Percentiles rank a stretch among this genome's conserved stretches.
phyloP scores from a whole-genome alignment of 1,284 basidiomycete species.

The Sanghuangporus sanghuang region DNA sequence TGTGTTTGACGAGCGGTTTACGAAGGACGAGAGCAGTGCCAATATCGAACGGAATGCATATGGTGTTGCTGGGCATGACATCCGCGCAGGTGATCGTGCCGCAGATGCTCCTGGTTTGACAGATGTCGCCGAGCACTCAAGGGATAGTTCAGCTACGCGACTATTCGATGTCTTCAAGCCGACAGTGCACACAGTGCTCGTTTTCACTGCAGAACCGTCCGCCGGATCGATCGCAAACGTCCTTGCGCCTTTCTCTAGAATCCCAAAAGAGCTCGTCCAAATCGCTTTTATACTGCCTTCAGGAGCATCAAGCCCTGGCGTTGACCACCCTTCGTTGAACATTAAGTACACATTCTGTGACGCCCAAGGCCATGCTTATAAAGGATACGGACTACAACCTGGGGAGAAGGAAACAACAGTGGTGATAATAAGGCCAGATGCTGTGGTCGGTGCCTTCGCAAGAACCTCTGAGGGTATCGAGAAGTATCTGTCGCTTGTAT shows the following conservation, averaged over 20 bases:
- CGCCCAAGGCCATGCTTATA: conserved; percentile 31
- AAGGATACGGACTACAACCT: conserved; percentile 29
- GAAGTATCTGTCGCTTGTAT: conserved; percentile 28
- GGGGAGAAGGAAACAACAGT: conserved; percentile 26
- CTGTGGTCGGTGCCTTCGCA: conserved; percentile 36
- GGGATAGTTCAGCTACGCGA: background rate
- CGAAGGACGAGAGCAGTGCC: background rate
- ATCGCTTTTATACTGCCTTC: conserved; percentile 7
- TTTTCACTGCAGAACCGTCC: conserved; percentile 9
- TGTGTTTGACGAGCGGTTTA: conserved; percentile 17
- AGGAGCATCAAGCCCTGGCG: background rate
- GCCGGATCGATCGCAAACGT: background rate
- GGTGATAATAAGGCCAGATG: conserved; percentile 35
- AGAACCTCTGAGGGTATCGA: conserved; percentile 26
- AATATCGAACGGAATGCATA: background rate
- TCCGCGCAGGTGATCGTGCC: conserved; percentile 20
- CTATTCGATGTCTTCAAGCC: conserved; percentile 20
- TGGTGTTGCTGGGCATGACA: conserved; percentile 4
- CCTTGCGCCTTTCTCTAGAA: background rate
- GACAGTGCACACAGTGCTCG: conserved; percentile 17
- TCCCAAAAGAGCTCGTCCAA: conserved; percentile 4
- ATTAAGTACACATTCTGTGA: conserved; percentile 34
- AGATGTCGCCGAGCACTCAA: background rate
- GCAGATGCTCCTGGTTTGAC: conserved; percentile 19
- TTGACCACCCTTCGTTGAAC: background rate